Evolutionary conservation across 2,329 filamentous ascomycete genomes (phyloP), one percentile per base, ranked within the genome.

Genomic region (Dothideomycetes sp.): DNA sequence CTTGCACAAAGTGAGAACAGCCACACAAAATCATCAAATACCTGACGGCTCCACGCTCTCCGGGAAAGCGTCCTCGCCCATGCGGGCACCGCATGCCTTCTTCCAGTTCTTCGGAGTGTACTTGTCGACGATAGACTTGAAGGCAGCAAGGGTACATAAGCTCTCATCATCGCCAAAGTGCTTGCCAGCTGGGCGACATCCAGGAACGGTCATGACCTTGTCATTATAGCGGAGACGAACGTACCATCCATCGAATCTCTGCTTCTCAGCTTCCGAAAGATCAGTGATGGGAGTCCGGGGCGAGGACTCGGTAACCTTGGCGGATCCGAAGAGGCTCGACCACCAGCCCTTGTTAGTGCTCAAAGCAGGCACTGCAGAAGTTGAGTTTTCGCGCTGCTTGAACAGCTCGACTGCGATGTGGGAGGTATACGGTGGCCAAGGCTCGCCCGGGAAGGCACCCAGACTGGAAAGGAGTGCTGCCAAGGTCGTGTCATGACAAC

Each of bases 221-320:
- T 96, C 91, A 52, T 98, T 98, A 62, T 94, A 98, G 37, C 88
- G 75, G 42, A 98, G 60, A 14, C 91, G 79, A 11, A 98, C 89
- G 60, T 83, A 98, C 66, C 93, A 87, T 2, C 77, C 80, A 18
- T 82, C 68, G 9, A 93, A 61, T 40, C 68, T 70, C 12, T 67
- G 60, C 49, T 70, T 75, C 50, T 88, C 76, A 1, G 61, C 55
- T 0, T 68, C 60, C 0, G 66, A 69, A 40, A 91, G 64, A 10
- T 75, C 65, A 1, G 65, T 53, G 4, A 72, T 66, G 10, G 69
- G 68, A 51, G 73, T 79, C 32, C 84, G 74, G 12, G 39, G 15
- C 8, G 54, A 46, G 1, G 47, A 35, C 36, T 36, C 37, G 19
- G 41, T 30, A 37, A 16, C 45, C 11, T 52, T 42, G n/a, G 42